A percentile compares a stretch with the other conserved stretches of the same genome.
These are phyloP conservation scores for Ocimum tenuiflorum DNA, from an alignment of 257 asterid genomes.

Conservation along the genomic window DNA sequence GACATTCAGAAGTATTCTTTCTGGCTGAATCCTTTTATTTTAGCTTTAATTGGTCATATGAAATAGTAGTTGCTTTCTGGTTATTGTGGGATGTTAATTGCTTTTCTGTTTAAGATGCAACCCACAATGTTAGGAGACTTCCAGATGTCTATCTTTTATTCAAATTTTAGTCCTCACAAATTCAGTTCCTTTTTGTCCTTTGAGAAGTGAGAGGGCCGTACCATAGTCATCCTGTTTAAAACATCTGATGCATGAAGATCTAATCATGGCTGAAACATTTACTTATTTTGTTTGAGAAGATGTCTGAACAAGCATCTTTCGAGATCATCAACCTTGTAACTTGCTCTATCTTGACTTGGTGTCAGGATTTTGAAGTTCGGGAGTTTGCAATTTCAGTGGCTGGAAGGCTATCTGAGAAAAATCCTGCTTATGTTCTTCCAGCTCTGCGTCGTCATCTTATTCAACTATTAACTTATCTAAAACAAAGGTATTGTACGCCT, in stretches of 20 bases:
- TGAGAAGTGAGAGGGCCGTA: constrained; percentile 11
- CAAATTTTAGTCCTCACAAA: not conserved
- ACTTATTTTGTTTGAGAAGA: constrained; percentile 5
- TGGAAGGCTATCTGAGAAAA: constrained; percentile 96
- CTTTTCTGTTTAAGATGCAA: not conserved
- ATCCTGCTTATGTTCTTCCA: constrained; percentile 98
- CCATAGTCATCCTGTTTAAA: constrained; percentile 2
- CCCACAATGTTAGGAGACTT: not conserved
- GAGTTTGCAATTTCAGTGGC: constrained; percentile 87
- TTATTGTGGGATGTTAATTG: not conserved
- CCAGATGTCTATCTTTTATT: not conserved
- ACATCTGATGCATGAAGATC: not conserved
- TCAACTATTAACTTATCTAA: constrained; percentile 85
- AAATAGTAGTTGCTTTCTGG: not conserved
- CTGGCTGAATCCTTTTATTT: not conserved
- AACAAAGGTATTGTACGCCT: constrained; percentile 64
- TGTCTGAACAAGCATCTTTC: constrained; percentile 12
- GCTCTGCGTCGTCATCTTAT: constrained; percentile 99
- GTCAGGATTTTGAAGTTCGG: constrained; percentile 83
- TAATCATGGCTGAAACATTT: not conserved
- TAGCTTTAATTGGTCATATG: not conserved
- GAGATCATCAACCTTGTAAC: constrained; percentile 7
- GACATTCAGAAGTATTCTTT: not conserved
- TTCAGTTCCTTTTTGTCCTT: not conserved
- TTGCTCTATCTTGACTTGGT: constrained; percentile 11